phyloP scores from a whole-genome alignment of 495 filamentous ascomycete species.

The Penicillium cosmopolitanum region DNA sequence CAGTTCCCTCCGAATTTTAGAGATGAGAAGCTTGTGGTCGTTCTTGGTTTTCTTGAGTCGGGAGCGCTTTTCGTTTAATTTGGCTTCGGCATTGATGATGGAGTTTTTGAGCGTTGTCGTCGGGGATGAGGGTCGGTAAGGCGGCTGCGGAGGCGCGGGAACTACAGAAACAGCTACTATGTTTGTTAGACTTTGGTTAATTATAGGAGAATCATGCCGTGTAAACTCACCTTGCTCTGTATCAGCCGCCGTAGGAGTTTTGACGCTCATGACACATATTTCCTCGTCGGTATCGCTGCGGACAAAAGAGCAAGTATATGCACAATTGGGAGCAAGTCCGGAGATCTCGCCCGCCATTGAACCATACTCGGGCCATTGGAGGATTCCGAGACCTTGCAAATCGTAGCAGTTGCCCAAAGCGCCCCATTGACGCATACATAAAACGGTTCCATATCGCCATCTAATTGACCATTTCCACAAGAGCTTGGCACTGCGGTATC shows the following conservation, averaged over 20 bases:
- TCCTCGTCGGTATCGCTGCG: conserved; percentile 71
- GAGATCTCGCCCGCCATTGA: conserved; percentile 81
- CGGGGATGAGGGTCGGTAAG: conserved; percentile 80
- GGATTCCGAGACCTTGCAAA: conserved; percentile 55
- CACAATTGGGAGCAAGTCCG: conserved; percentile 82
- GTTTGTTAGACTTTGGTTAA: conserved; percentile 11
- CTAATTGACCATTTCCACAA: conserved; percentile 39
- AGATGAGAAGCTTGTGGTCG: conserved; percentile 74
- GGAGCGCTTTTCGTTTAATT: conserved; percentile 74
- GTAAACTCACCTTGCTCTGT: conserved; percentile 61
- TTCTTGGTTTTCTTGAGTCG: conserved; percentile 76
- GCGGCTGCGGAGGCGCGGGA: conserved; percentile 55
- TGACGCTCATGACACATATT: conserved; percentile 77
- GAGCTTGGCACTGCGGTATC: conserved; percentile 35
- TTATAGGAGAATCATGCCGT: neutral
- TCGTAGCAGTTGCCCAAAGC: conserved; percentile 81
- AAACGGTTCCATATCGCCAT: conserved; percentile 70
- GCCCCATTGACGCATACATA: conserved; percentile 88
- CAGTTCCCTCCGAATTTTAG: conserved; percentile 76
- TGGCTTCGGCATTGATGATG: conserved; percentile 77
- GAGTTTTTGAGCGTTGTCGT: conserved; percentile 87
- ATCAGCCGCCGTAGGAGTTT: conserved; percentile 72
- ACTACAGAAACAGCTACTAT: conserved; percentile 43
- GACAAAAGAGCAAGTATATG: conserved; percentile 84
- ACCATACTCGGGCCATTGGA: conserved; percentile 56